phyloP scores from a whole-genome alignment of 768 basidiomycete genomes.

The Lactarius deliciosus region DNA sequence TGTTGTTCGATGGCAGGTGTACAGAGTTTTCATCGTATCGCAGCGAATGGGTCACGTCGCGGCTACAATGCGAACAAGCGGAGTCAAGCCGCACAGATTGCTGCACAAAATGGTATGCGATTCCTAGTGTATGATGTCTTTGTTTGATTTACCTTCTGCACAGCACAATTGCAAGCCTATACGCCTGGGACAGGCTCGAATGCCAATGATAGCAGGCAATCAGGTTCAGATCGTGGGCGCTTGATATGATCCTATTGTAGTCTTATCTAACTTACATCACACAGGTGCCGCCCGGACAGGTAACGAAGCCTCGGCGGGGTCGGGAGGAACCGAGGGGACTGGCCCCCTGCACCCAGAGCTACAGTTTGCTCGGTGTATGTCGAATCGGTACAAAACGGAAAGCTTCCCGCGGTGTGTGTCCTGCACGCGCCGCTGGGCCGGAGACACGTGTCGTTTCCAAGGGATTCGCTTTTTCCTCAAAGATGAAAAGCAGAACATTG shows the following conservation, averaged over 20 bases:
- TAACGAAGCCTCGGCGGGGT: conserved; percentile 34
- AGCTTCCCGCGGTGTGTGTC: conserved; percentile 79
- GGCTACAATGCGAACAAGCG: conserved; percentile 74
- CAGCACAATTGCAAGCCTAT: conserved; percentile 41
- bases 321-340: conserved; percentile 32
- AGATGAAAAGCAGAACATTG: conserved; percentile 54
- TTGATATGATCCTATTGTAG: background rate
- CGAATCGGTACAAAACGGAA: conserved; percentile 69
- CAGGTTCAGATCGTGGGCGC: conserved; percentile 24
- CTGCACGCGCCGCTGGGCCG: conserved; percentile 84
- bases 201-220: conserved; percentile 9
- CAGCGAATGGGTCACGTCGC: conserved; percentile 50
- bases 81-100: conserved; percentile 63
- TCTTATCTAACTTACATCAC: conserved; percentile 13
- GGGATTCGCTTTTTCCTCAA: conserved; percentile 79
- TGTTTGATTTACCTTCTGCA: conserved; percentile 27
- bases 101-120: conserved; percentile 59
- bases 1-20: background rate
- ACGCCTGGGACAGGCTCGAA: conserved; percentile 17
- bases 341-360: conserved; percentile 58
- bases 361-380: conserved; percentile 83
- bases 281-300: conserved; percentile 36
- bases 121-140: conserved; percentile 13
- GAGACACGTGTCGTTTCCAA: conserved; percentile 85
- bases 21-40: background rate